These are phyloP conservation scores for Simplicillium sp. DNA, from an alignment of 2,329 filamentous ascomycete species.

Conservation along the genomic window DNA sequence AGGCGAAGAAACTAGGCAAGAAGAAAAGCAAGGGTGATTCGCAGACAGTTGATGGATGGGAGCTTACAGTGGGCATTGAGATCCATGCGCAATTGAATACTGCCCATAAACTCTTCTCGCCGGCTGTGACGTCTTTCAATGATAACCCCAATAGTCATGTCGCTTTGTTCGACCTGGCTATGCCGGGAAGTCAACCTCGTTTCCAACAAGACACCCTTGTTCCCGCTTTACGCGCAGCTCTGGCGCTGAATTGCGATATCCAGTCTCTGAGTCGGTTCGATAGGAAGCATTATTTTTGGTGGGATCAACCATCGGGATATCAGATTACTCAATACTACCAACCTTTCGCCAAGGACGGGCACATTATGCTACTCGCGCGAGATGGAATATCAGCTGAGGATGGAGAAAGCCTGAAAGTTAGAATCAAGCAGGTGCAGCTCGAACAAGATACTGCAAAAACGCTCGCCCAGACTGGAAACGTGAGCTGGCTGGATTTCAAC, in stretches of 20 bases:
- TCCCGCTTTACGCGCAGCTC: conserved; percentile 80
- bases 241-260: conserved; percentile 73
- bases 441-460: conserved; percentile 98
- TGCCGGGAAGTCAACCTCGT: conserved; percentile 79
- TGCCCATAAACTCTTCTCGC: conserved; percentile 78
- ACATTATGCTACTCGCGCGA: conserved; percentile 58
- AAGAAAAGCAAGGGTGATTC: conserved; percentile 34
- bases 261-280: conserved; percentile 78
- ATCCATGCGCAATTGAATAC: conserved; percentile 96
- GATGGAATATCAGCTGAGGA: conserved; percentile 75
- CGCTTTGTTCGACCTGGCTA: conserved; percentile 77
- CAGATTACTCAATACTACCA: conserved; percentile 96
- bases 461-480: conserved; percentile 61
- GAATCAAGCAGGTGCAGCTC: conserved; percentile 91
- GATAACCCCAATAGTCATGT: conserved; percentile 77
- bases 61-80: conserved; percentile 91
- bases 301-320: conserved; percentile 93
- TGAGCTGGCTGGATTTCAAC: conserved; percentile 85
- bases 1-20: conserved; percentile 55
- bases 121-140: conserved; percentile 53
- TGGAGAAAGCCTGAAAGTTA: conserved; percentile 59
- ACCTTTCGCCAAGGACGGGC: conserved; percentile 60
- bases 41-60: conserved; percentile 63
- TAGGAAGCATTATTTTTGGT: conserved; percentile 98
- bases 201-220: conserved; percentile 79